These are phyloP conservation scores for Taxillus chinensis DNA, from an alignment of 164 flowering plant genomes.

Conservation along the genomic window DNA sequence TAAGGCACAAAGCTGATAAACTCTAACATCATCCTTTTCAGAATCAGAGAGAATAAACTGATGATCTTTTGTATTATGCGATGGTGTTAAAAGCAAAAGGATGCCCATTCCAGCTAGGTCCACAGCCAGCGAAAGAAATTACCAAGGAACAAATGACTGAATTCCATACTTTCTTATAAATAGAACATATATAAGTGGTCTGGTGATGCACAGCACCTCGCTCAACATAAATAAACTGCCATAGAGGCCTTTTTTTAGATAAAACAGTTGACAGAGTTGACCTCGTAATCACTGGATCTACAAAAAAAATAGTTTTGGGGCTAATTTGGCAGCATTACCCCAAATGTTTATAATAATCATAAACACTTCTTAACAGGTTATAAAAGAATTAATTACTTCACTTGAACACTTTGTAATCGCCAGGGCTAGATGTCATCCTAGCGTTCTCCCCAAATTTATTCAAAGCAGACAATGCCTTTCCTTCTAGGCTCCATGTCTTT, in stretches of 20 bases:
- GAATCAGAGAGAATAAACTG: constrained; percentile 28
- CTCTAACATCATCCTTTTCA: constrained; percentile 83
- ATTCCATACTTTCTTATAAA: constrained; percentile 75
- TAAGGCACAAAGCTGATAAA: background rate
- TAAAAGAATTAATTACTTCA: constrained; percentile 14
- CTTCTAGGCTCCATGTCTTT: constrained; percentile 46
- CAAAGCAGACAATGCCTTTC: constrained; percentile 73
- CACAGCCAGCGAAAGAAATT: constrained; percentile 55
- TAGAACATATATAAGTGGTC: constrained; percentile 84
- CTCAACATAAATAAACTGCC: constrained; percentile 62
- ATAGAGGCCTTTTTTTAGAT: constrained; percentile 59
- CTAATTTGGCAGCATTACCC: too few species aligned
- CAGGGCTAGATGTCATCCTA: constrained; percentile 47
- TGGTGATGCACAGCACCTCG: constrained; percentile 59
- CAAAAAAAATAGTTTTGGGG: constrained; percentile 11
- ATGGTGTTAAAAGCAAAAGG: constrained; percentile 28
- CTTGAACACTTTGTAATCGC: constrained; percentile 36
- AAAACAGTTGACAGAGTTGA: constrained; percentile 50
- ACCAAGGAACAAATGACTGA: constrained; percentile 90
- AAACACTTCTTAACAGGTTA: background rate
- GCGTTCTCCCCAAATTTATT: constrained; percentile 76
- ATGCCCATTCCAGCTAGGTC: constrained; percentile 56
- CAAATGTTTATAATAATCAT: background rate
- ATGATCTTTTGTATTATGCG: constrained; percentile 12
- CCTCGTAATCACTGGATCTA: constrained; percentile 34